A percentile compares a stretch with the other conserved stretches of the same genome.
Evolutionary conservation across 306 rosid genomes (phyloP).

Genomic region (Citrullus mucosospermus): DNA sequence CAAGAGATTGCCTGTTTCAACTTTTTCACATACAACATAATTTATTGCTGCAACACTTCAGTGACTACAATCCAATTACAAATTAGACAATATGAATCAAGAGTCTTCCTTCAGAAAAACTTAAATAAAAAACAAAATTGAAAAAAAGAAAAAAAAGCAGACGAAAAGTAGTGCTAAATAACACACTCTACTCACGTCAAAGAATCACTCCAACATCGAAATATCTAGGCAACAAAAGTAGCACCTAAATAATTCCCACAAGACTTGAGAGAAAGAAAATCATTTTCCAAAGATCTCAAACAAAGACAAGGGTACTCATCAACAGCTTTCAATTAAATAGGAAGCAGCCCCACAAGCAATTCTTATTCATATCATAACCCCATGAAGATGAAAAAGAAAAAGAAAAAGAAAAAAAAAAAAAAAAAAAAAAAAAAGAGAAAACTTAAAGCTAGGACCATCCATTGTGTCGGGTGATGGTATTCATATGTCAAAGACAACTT

Average conservation of each 20-base stretch:
- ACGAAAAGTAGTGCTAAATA: background rate
- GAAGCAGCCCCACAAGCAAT: conserved; percentile 7
- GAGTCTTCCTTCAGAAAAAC: background rate
- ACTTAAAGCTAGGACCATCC: conserved; percentile 17
- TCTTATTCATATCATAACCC: background rate
- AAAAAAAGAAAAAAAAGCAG: no score
- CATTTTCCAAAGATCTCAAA: conserved; percentile 5
- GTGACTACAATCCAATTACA: background rate
- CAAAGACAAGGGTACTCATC: background rate
- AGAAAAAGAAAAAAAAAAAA: background rate
- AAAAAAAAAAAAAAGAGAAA: background rate
- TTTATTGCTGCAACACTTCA: background rate
- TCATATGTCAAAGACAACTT: conserved; percentile 11
- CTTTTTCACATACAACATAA: background rate
- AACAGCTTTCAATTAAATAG: background rate
- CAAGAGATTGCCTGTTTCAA: background rate
- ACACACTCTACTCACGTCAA: background rate
- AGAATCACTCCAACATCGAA: background rate
- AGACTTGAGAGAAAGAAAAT: conserved; percentile 14
- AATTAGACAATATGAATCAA: background rate
- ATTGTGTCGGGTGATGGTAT: conserved; percentile 16
- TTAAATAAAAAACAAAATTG: background rate
- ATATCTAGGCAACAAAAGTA: conserved; percentile 3
- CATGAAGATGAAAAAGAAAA: background rate
- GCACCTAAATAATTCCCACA: background rate